These are phyloP conservation scores for Acacia pycnantha DNA, from an alignment of 331 rosid species.

Conservation along the genomic window DNA sequence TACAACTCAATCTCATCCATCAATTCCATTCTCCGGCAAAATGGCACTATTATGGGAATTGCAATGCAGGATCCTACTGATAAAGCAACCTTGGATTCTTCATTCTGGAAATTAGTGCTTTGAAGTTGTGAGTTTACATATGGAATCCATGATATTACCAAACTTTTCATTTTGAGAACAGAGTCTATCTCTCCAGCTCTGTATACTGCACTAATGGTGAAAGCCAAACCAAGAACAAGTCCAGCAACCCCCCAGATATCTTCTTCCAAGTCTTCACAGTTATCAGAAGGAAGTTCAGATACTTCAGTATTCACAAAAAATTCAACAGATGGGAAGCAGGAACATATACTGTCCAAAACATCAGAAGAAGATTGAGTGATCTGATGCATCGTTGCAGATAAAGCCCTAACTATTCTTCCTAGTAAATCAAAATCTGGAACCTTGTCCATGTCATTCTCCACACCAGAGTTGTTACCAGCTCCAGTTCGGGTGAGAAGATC, in stretches of 20 bases:
- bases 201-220: slow-evolving; percentile 68
- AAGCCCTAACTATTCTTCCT: slow-evolving; percentile 58
- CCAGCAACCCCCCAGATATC: slow-evolving; percentile 98
- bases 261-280: slow-evolving; percentile 60
- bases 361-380: slow-evolving; percentile 58
- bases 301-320: slow-evolving; percentile 34
- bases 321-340: slow-evolving; percentile 47
- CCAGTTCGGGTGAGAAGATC: slow-evolving; percentile 82
- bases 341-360: slow-evolving; percentile 59
- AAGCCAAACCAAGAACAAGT: slow-evolving; percentile 90
- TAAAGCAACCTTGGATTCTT: slow-evolving; percentile 48
- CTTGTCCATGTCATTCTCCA: slow-evolving; percentile 43
- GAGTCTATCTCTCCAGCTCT: slow-evolving; percentile 68
- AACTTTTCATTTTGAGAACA: slow-evolving; percentile 68
- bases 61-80: slow-evolving; percentile 90
- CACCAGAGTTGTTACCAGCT: slow-evolving; percentile 47
- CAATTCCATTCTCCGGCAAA: slow-evolving; percentile 85
- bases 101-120: slow-evolving; percentile 33
- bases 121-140: slow-evolving; percentile 42
- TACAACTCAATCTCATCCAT: slow-evolving; percentile 63
- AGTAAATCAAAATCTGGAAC: slow-evolving; percentile 63
- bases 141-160: slow-evolving; percentile 83
- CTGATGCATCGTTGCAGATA: slow-evolving; percentile 51
- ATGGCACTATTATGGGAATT: slow-evolving; percentile 67
- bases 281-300: slow-evolving; percentile 43